Evolutionary conservation across 2,329 filamentous ascomycete genomes (phyloP).

Genomic region (Colletotrichum musae): DNA sequence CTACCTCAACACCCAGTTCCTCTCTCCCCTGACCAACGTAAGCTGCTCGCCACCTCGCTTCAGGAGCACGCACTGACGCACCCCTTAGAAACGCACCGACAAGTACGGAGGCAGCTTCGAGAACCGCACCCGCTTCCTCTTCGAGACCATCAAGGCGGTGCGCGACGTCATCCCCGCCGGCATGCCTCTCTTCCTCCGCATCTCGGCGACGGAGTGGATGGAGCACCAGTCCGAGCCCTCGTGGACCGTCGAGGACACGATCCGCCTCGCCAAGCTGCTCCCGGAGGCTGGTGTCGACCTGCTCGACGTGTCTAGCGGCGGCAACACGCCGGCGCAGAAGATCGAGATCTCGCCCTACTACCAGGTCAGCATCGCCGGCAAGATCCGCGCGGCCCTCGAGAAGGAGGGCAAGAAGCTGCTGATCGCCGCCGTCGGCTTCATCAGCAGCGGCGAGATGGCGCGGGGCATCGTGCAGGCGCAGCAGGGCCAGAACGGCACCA

Average conservation of each 20-base stretch:
- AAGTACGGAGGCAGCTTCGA: slow-evolving; percentile 76
- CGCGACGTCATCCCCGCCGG: slow-evolving; percentile 66
- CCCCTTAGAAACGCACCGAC: slow-evolving; percentile 68
- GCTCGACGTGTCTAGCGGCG: slow-evolving; percentile 85
- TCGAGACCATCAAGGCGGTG: slow-evolving; percentile 67
- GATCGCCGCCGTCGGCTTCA: slow-evolving; percentile 82
- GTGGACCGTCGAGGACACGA: slow-evolving; percentile 80
- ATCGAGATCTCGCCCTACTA: slow-evolving; percentile 75
- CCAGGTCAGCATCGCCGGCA: slow-evolving; percentile 81
- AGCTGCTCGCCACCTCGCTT: slow-evolving; percentile 40
- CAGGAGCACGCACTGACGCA: slow-evolving; percentile 6
- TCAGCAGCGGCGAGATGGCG: slow-evolving; percentile 79
- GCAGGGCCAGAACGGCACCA: slow-evolving; percentile 54
- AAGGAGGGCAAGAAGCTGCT: slow-evolving; percentile 66
- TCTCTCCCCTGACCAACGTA: slow-evolving; percentile 71
- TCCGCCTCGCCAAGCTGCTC: slow-evolving; percentile 77
- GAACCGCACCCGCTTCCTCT: slow-evolving; percentile 74
- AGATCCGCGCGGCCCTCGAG: slow-evolving; percentile 76
- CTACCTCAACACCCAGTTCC: slow-evolving; percentile 77
- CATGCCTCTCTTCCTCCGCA: slow-evolving; percentile 71
- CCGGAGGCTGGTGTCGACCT: slow-evolving; percentile 84
- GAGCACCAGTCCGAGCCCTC: slow-evolving; percentile 61
- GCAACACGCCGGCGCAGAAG: slow-evolving; percentile 74
- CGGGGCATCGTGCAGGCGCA: slow-evolving; percentile 66
- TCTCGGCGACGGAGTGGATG: slow-evolving; percentile 76